Evolutionary conservation across 768 basidiomycete species (phyloP).

Genomic region (Solioccasus polychromus): DNA sequence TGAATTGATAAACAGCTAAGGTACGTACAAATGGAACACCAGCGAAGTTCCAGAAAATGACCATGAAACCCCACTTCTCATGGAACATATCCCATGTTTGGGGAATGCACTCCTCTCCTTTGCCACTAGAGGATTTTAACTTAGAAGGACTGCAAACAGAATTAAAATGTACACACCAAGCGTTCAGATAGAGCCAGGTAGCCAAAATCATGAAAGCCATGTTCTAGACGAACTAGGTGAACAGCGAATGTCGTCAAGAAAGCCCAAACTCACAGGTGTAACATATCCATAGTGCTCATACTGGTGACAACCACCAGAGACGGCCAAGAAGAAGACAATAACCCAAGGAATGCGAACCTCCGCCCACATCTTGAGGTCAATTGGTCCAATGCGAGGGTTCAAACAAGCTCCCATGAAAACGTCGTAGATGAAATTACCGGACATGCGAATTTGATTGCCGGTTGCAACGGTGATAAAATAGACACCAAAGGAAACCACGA

Average conservation of each 20-base stretch:
- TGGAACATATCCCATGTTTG: constrained; percentile 99
- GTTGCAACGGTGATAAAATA: constrained; percentile 77
- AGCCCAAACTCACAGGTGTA: constrained; percentile 62
- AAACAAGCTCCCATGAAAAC: constrained; percentile 95
- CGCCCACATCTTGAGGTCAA: constrained; percentile 99
- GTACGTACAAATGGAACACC: constrained; percentile 84
- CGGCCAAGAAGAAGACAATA: constrained; percentile 87
- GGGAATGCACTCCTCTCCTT: constrained; percentile 93
- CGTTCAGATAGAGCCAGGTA: constrained; percentile 95
- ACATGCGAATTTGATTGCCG: constrained; percentile 86
- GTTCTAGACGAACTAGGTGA: constrained; percentile 51
- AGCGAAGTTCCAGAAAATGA: constrained; percentile 97
- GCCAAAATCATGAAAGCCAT: constrained; percentile 96
- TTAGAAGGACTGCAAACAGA: neutral
- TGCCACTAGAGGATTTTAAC: constrained; percentile 50
- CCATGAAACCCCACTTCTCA: constrained; percentile 98
- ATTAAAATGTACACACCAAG: constrained; percentile 54
- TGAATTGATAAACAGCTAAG: neutral
- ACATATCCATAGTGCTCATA: constrained; percentile 91
- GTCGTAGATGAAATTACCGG: constrained; percentile 92
- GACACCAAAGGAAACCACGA: constrained; percentile 73
- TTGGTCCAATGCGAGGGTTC: constrained; percentile 87
- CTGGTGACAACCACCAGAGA: constrained; percentile 94
- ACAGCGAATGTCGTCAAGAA: neutral
- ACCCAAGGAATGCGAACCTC: constrained; percentile 98